These are phyloP conservation scores for Dioscorea cayenensis DNA, from an alignment of 116 monocot genomes.

Conservation along the genomic window DNA sequence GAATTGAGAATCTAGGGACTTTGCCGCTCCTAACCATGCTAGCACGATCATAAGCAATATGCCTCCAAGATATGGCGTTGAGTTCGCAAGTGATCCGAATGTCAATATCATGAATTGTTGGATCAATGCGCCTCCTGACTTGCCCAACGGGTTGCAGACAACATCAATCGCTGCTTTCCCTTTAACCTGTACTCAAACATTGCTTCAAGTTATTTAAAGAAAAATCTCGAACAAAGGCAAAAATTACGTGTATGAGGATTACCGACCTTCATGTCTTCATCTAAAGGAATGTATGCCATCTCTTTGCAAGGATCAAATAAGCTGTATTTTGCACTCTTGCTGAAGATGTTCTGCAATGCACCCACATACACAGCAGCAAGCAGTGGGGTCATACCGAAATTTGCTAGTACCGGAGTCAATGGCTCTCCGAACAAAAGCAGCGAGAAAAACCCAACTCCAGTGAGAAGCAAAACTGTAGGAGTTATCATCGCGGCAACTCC, in stretches of 20 bases:
- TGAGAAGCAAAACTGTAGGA: slow-evolving; percentile 77
- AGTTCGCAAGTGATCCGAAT: slow-evolving; percentile 81
- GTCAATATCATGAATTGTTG: slow-evolving; percentile 88
- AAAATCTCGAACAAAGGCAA: not conserved
- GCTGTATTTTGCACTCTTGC: slow-evolving; percentile 95
- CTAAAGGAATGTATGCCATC: slow-evolving; percentile 96
- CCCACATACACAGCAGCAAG: slow-evolving; percentile 97
- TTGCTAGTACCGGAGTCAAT: slow-evolving; percentile 54
- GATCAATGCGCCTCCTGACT: slow-evolving; percentile 82
- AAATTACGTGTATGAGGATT: not conserved
- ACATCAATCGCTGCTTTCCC: slow-evolving; percentile 91
- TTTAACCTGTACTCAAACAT: slow-evolving; percentile 45
- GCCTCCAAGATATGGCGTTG: slow-evolving; percentile 88
- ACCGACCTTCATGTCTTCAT: slow-evolving; percentile 94
- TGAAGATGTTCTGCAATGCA: slow-evolving; percentile 92
- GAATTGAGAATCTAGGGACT: slow-evolving; percentile 68
- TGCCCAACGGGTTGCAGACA: slow-evolving; percentile 87
- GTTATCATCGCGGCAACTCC: slow-evolving; percentile 95
- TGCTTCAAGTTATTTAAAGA: no score
- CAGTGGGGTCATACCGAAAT: slow-evolving; percentile 74
- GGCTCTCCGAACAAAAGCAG: slow-evolving; percentile 81
- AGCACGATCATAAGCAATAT: slow-evolving; percentile 76
- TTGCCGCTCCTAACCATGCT: slow-evolving; percentile 73
- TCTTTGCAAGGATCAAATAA: slow-evolving; percentile 97
- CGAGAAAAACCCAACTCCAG: slow-evolving; percentile 94